Evolutionary conservation across 2,329 filamentous ascomycete species (phyloP), one percentile per base, ranked within the genome.

Genomic region (Trichoderma pleuroti): DNA sequence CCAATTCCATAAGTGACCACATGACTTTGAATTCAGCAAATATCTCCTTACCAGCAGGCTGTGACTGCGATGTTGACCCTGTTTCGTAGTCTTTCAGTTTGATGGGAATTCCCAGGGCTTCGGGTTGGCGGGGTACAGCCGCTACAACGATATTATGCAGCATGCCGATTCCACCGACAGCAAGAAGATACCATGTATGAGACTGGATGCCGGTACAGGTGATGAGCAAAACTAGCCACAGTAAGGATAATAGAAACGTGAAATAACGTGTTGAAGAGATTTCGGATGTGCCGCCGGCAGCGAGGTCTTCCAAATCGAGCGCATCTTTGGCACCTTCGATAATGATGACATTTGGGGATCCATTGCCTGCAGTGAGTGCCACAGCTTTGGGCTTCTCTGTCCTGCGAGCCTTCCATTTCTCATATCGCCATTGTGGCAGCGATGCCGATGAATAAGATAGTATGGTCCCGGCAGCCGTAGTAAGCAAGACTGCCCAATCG

Each of bases 171-270:
- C 54, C 54, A 30, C 65, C 65, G 9, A 68, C 56, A 21, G 65
- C 65, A 30, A 68, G 49, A n/a, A 68, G 65, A 30, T 46, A 61
- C 65, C 65, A 68, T 14, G 65, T 60, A n/a, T 68, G 7, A 5
- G 32, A 26, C 24, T 61, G 24, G 18, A 61, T 34, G 1, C 54
- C 66, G 14, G 26, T 46, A 11, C 16, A 24, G 7, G 66, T 46
- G n/a, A 68, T 49, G n/a, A 68, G 66, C 26, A 52, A 30, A 10
- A 30, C 34, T 0, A 46, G 26, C 66, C 66, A 68, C 9, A 49
- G 32, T 1, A 61, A 16, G 3, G 36, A 42, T 3, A 42, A 16
- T 3, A 42, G 11, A 42, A 42, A 11, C 5, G 36, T 42, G 36
- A 42, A 11, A 11, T 5, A 4, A 16, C 36, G 36, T 42, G 36